Evolutionary conservation across 2,329 filamentous ascomycete genomes (phyloP), one percentile per base, ranked within the genome.

Genomic region (Aspergillus fischeri): DNA sequence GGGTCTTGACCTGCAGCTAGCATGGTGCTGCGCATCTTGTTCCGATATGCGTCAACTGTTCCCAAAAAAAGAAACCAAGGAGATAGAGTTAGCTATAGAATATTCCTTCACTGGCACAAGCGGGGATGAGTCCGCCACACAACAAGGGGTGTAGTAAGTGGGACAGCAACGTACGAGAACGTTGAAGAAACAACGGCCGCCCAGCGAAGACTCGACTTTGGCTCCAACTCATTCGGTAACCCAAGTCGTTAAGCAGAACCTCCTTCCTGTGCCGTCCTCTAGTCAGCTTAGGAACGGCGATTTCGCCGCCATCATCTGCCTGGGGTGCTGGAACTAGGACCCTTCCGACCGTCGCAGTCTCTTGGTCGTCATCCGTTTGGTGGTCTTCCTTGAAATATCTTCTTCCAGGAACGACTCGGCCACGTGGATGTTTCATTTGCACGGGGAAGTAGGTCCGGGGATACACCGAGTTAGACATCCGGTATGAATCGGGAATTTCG

Each of bases 141-240:
- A 55, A 58, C 49, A 61, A 59, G 52, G 55, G 53, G 24, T 47
- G 38, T 42, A 20, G 35, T 25, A 11, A 55, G 11, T 29, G 28
- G 56, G 41, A 29, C 24, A 28, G 57, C 51, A 49, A 89, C 92
- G 86, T 80, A 96, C 92, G 79, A 66, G 92, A 92, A 80, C 91
- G 87, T 74, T 97, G 93, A 67, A 97, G 79, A 74, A 97, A 97
- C 50, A 96, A 81, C 44, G 88, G 91, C 65, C 91, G 84, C 11
- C 89, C 90, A 1, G 92, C 88, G 78, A 97, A 97, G 10, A 93
- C 90, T 68, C 93, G 83, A 72, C 92, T 94, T 77, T 97, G 93
- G 54, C 92, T 87, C 93, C 94, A 99, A 51, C 91, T 92, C 90
- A 99, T 95, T 49, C 93, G 86, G 73, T 95, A 96, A 2, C 92